Base-by-base conservation (phyloP, 345 rosid genomes). In the Physaria fendleri region DNA sequence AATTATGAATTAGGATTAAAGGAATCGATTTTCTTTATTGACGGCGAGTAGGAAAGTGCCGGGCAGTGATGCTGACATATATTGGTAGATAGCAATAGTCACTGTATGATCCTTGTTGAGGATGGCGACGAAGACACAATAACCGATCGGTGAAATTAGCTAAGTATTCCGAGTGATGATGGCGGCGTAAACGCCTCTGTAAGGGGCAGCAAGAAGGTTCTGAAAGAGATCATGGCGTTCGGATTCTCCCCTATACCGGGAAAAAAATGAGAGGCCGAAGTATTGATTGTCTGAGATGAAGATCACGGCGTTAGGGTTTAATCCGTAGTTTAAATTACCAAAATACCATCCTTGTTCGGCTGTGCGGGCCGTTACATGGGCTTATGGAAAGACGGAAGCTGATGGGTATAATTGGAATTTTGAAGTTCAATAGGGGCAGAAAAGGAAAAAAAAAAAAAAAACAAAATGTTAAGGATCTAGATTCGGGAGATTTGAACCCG, bases 81-180 rank as follows among this genome's bases (percentile, higher is more conserved):
- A 76, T 87, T 85, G 50, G 90, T 61, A 18, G 99, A 89, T 73
- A 14, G 91, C 82, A 14, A 89, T 81, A 10, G 97, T 89, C 13
- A 76, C 14, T 16, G 96, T 76, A 21, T 85, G 82, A 56, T 91
- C 83, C 68, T 85, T 85, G 32, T 76, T 64, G 44, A 89, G 90
- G 85, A 89, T 92, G 17, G 88, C 89, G 70, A 87, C 77, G 73
- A 96, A 79, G 72, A 93, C 79, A 6, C 99, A 82, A 77, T 93
- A 89, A 9, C 96, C 95, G 45, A 93, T 87, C 1, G 97, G 90
- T 33, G 96, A 85, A 34, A 93, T 77, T 16, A 89, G 76, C 56
- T 73, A 89, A 7, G 85, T 79, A 63, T 82, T 83, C 29, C 79
- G 81, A 2, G 81, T 71, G 21, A 93, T 17, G 13, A 82, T 64